Percentiles rank a stretch among this genome's conserved stretches.
These are phyloP conservation scores for Crithidia expoeki DNA, from an alignment of 208 protist genomes.

Conservation along the genomic window DNA sequence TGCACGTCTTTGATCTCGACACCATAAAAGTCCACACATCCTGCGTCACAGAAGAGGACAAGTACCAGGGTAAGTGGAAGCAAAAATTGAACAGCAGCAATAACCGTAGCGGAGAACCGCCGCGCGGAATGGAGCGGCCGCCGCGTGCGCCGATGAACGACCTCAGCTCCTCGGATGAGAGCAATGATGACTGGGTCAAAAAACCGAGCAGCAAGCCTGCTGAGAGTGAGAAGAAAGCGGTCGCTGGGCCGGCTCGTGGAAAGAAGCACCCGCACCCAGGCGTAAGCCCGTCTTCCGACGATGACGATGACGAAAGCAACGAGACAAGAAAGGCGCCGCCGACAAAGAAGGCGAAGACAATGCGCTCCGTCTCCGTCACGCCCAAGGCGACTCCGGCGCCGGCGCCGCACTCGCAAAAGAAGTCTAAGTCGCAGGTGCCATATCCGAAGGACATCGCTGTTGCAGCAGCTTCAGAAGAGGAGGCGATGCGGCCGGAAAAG, in stretches of 20 bases:
- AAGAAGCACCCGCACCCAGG: conserved; percentile 37
- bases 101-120: background rate
- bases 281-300: conserved; percentile 26
- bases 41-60: conserved; percentile 84
- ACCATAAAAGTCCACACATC: conserved; percentile 82
- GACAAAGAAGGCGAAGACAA: conserved; percentile 24
- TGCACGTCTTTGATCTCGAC: conserved; percentile 74
- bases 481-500: conserved; percentile 12
- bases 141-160: conserved; percentile 55
- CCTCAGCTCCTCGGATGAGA: conserved; percentile 42
- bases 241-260: background rate
- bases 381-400: no score
- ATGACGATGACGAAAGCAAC: conserved; percentile 29
- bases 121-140: conserved; percentile 26
- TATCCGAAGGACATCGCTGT: background rate
- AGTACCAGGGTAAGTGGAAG: conserved; percentile 88
- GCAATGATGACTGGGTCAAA: conserved; percentile 60
- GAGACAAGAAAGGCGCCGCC: background rate
- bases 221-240: background rate
- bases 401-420: no score
- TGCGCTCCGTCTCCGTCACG: conserved; percentile 7
- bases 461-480: background rate
- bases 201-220: conserved; percentile 21
- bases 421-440: background rate
- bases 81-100: conserved; percentile 39